Base-by-base conservation (phyloP, 169 alveolate genomes). In the Eimeria sp. region DNA sequence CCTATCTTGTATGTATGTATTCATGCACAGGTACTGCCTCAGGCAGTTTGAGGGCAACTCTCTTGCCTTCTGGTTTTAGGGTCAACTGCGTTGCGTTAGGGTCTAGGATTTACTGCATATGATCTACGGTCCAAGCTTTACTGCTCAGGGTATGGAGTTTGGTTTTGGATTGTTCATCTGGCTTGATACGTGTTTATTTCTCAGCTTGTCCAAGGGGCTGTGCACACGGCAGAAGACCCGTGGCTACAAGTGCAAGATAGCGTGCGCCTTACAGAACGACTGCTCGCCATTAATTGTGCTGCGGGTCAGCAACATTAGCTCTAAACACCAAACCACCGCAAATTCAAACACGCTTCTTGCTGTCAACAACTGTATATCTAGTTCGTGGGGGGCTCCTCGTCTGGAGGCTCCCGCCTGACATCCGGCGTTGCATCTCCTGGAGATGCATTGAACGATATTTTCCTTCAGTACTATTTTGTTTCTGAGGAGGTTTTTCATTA, bases 211-310 rank as follows among this genome's bases (percentile, higher is more conserved):
- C 73, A 54, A 30, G 45, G n/a, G 51, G 90, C 45, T 13, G 49
- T 73, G 49, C 20, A 34, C 43, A 40, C 6, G 11, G 25, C 72
- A 49, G 90, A 54, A 20, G 90, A 82, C 45, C 49, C 27, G 16
- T 82, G 90, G 90, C 14, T 54, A 14, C 40, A 82, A n/a, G 90
- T 54, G 70, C 63, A 10, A 49, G 43, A 65, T 25, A 76, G n/a
- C 57, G 63, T 47, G 65, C 18, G 40, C 40, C 87, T 45, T 20
- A 76, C 63, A 20, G 57, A 27, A 25, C 61, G 87, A 10, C 61
- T 76, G 47, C 57, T 76, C 54, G n/a, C 86, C 30, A 10, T 0
- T 27, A 14, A 9, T 4, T 67, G 16, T 67, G 78, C 43, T 27
- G 25, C 30, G 16, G 5, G 78, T 30, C 82, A 72, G 49, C 82